Conservation (phyloP, 495 filamentous ascomycete genomes). For the Xylaria venustula region DNA sequence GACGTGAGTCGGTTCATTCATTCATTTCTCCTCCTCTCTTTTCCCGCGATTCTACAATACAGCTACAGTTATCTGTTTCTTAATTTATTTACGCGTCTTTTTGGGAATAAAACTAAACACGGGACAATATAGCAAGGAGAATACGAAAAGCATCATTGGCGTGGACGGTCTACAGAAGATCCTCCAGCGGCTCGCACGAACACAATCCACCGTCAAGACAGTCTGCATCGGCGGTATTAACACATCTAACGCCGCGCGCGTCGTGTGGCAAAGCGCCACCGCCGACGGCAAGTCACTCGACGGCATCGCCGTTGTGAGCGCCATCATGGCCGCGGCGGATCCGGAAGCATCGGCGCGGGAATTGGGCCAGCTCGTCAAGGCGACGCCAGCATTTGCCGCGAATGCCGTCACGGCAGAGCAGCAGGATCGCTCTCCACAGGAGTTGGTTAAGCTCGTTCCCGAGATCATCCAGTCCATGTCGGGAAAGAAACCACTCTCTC, state of each 20-base stretch:
- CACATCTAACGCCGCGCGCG: conserved; percentile 66
- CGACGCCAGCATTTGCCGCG: conserved; percentile 56
- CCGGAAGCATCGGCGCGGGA: conserved; percentile 59
- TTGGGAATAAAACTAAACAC: background rate
- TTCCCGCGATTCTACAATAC: background rate
- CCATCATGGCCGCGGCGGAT: conserved; percentile 71
- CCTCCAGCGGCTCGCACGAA: conserved; percentile 53
- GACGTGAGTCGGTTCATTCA: conserved; percentile 52
- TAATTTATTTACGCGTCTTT: background rate
- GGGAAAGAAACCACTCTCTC: conserved; percentile 68
- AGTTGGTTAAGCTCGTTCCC: conserved; percentile 53
- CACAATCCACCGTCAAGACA: conserved; percentile 42
- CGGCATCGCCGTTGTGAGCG: conserved; percentile 87
- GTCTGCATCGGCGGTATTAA: conserved; percentile 92
- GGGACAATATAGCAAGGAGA: conserved; percentile 51
- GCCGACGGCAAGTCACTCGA: conserved; percentile 54
- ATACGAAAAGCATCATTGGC: conserved; percentile 82
- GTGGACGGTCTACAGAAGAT: conserved; percentile 73
- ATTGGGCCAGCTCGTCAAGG: conserved; percentile 49
- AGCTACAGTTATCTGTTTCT: background rate
- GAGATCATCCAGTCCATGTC: conserved; percentile 59
- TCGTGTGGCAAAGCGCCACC: conserved; percentile 63
- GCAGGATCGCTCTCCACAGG: conserved; percentile 49
- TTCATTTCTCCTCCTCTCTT: background rate
- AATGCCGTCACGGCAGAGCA: conserved; percentile 61